phyloP scores from a whole-genome alignment of 306 rosid species.

The Echinosophora koreensis region DNA sequence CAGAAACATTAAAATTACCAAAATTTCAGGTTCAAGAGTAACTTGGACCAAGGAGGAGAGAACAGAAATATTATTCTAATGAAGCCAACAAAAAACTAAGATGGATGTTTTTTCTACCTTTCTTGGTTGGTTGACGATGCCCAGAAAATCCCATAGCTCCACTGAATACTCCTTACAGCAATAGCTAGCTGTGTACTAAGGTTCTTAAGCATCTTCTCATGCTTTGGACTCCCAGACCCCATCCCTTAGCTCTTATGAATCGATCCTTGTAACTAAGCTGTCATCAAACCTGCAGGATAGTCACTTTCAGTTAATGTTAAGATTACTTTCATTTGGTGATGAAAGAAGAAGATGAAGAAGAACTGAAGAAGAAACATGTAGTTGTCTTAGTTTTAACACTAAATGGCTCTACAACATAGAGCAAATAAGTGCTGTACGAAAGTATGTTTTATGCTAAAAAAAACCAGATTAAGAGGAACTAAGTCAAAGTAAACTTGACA shows the following conservation, averaged over 20 bases:
- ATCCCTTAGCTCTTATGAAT: conserved; percentile 41
- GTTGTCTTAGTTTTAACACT: not conserved
- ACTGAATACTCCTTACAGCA: conserved; percentile 81
- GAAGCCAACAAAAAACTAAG: not conserved
- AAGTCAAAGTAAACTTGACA: too few species aligned
- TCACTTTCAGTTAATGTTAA: not conserved
- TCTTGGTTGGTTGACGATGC: conserved; percentile 65
- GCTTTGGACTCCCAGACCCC: conserved; percentile 58
- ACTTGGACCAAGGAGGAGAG: conserved; percentile 1
- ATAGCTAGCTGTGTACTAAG: conserved; percentile 75
- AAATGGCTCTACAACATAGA: too few species aligned
- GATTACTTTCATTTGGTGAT: conserved; percentile 20
- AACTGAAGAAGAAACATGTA: too few species aligned
- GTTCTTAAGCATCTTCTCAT: too few species aligned
- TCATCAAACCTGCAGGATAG: too few species aligned
- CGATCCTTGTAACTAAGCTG: too few species aligned
- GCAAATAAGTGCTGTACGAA: too few species aligned
- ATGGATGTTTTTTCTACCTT: conserved; percentile 55
- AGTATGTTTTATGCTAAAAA: too few species aligned
- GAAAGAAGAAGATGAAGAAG: not conserved
- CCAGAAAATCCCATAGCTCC: conserved; percentile 97
- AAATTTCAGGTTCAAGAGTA: conserved; percentile 6
- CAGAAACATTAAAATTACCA: not conserved
- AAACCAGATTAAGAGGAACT: too few species aligned
- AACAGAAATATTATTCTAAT: not conserved